phyloP scores from a whole-genome alignment of 768 basidiomycete species.

The Hygrophorus pudorinus region DNA sequence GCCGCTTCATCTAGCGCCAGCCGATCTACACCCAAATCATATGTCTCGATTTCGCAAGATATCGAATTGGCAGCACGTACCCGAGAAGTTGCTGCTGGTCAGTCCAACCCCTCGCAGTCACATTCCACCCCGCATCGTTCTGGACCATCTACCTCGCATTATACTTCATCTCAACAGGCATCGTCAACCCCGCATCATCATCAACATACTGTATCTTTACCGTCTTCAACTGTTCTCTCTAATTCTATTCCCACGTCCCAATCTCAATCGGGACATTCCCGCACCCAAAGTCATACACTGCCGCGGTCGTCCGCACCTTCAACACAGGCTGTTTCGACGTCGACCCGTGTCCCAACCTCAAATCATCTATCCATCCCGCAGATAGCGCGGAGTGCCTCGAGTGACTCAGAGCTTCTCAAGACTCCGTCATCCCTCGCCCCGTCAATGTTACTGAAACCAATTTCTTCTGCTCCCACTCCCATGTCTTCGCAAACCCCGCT shows the following conservation, averaged over 20 bases:
- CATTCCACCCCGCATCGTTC: slow-evolving; percentile 14
- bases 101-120: slow-evolving; percentile 22
- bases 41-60: background rate
- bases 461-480: slow-evolving; percentile 29
- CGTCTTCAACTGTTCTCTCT: background rate
- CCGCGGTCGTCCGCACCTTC: background rate
- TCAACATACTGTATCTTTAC: slow-evolving; percentile 8
- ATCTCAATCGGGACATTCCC: background rate
- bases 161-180: slow-evolving; percentile 7
- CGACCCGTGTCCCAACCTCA: background rate
- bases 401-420: slow-evolving; percentile 33
- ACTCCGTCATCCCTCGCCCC: slow-evolving; percentile 59
- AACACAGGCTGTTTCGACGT: slow-evolving; percentile 5
- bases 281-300: background rate
- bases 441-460: slow-evolving; percentile 32
- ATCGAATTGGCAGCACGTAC: background rate
- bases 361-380: slow-evolving; percentile 4
- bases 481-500: slow-evolving; percentile 28
- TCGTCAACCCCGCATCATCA: slow-evolving; percentile 4
- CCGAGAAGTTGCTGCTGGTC: background rate
- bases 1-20: background rate
- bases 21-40: background rate
- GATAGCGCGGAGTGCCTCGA: slow-evolving; percentile 10
- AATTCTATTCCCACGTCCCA: background rate
- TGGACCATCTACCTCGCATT: background rate